These are phyloP conservation scores for Poronia punctata DNA, from an alignment of 495 filamentous ascomycete species.

Conservation along the genomic window DNA sequence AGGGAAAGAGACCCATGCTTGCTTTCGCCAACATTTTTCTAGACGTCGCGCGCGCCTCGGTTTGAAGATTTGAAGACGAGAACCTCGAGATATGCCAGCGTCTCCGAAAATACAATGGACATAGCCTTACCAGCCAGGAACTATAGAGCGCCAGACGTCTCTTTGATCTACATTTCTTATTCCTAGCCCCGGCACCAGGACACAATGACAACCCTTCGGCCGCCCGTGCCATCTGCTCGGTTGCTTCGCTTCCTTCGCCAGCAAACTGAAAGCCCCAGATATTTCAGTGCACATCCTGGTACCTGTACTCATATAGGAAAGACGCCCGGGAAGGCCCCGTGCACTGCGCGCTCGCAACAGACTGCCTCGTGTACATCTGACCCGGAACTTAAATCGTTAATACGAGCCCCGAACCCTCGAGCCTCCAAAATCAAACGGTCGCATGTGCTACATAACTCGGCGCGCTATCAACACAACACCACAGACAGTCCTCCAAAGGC, in stretches of 20 bases:
- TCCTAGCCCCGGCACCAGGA: too few species aligned
- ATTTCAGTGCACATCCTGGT: conserved; percentile 32
- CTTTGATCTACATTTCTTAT: not conserved
- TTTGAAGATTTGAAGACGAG: not conserved
- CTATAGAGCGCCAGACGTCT: too few species aligned
- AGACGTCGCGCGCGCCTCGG: not conserved
- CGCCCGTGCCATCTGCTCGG: conserved; percentile 47
- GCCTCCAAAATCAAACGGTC: not conserved
- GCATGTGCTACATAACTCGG: not conserved
- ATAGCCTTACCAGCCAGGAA: conserved; percentile 10
- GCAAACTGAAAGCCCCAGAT: conserved; percentile 48
- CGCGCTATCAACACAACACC: not conserved
- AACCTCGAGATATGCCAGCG: conserved; percentile 3
- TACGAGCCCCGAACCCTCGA: conserved; percentile 19
- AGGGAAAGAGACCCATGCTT: not conserved
- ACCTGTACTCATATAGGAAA: too few species aligned
- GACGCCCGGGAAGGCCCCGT: too few species aligned
- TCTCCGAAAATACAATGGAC: conserved; percentile 10
- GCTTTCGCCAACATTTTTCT: not conserved
- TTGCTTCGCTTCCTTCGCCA: conserved; percentile 56
- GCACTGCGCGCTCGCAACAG: not conserved
- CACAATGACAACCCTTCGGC: conserved; percentile 26
- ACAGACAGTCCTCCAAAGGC: conserved; percentile 29
- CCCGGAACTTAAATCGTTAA: conserved; percentile 35
- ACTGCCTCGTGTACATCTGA: conserved; percentile 4